phyloP scores from a whole-genome alignment of 345 rosid genomes.

The Moricandia arvensis region DNA sequence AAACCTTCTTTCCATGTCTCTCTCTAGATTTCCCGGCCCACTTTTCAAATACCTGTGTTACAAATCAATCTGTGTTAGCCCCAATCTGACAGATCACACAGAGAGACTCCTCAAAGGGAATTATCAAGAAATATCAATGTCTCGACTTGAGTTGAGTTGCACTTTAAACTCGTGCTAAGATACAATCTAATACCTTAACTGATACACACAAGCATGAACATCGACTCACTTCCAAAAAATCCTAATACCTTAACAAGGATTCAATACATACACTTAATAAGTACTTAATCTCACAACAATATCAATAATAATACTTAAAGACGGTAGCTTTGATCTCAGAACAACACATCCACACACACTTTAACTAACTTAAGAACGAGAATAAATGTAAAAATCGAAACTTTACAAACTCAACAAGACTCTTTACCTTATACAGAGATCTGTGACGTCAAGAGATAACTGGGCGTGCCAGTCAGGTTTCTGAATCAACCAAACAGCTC shows the following conservation, averaged over 20 bases:
- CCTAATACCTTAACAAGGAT: background rate
- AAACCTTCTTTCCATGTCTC: conserved; percentile 92
- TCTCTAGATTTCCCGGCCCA: conserved; percentile 90
- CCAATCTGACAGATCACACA: background rate
- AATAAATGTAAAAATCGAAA: background rate
- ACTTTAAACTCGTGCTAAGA: background rate
- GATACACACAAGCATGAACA: background rate
- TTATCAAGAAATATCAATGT: background rate
- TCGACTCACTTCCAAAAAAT: background rate
- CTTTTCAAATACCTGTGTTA: conserved; percentile 70
- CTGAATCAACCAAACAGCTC: conserved; percentile 74
- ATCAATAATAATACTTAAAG: background rate
- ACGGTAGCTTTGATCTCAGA: background rate
- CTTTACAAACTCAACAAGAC: background rate
- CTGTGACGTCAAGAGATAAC: conserved; percentile 80
- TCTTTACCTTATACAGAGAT: conserved; percentile 70
- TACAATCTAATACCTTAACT: too few species aligned
- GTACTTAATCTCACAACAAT: conserved; percentile 1
- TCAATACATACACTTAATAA: background rate
- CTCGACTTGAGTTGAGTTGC: background rate
- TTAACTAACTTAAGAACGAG: background rate
- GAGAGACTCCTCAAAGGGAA: background rate
- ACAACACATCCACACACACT: conserved; percentile 5
- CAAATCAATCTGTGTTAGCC: background rate
- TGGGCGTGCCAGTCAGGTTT: conserved; percentile 91